These are phyloP conservation scores for Cordyceps militaris DNA, from an alignment of 2,329 filamentous ascomycete genomes.

Conservation along the genomic window DNA sequence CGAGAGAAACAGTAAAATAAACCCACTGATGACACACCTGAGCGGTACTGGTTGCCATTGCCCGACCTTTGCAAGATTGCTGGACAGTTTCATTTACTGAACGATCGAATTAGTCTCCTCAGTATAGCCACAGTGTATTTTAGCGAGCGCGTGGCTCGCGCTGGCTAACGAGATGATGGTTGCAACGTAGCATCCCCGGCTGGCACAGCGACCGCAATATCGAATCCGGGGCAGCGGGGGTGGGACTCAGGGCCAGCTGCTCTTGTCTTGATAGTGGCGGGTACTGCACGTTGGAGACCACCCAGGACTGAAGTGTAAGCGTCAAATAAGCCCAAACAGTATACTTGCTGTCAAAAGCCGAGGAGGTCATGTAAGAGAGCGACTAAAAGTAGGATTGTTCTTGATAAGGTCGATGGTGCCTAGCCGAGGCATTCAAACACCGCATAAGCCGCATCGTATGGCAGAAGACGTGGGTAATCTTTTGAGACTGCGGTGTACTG, in stretches of 20 bases:
- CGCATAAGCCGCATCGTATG: not conserved
- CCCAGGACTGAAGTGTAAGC: not conserved
- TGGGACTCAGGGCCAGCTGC: not conserved
- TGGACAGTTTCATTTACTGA: not conserved
- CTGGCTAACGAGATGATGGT: not conserved
- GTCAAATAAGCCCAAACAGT: not conserved
- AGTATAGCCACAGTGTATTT: not conserved
- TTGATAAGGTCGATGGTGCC: not conserved
- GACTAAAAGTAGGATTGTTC: not conserved
- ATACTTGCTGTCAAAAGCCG: not conserved
- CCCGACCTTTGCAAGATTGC: not conserved
- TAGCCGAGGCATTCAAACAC: not conserved
- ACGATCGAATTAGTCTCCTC: not conserved
- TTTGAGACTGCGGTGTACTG: not conserved
- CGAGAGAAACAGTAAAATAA: not conserved
- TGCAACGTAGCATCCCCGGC: slow-evolving; percentile 11
- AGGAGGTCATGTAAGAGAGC: not conserved
- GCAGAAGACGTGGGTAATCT: not conserved
- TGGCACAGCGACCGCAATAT: not conserved
- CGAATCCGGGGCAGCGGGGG: not conserved
- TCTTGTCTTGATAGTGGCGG: not conserved
- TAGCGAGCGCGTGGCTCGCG: not conserved
- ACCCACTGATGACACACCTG: not conserved
- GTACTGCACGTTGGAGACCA: not conserved
- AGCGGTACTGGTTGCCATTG: not conserved